Evolutionary conservation across 164 flowering plant species (phyloP), one percentile per base, ranked within the genome.

Genomic region (Umbilicus rupestris): DNA sequence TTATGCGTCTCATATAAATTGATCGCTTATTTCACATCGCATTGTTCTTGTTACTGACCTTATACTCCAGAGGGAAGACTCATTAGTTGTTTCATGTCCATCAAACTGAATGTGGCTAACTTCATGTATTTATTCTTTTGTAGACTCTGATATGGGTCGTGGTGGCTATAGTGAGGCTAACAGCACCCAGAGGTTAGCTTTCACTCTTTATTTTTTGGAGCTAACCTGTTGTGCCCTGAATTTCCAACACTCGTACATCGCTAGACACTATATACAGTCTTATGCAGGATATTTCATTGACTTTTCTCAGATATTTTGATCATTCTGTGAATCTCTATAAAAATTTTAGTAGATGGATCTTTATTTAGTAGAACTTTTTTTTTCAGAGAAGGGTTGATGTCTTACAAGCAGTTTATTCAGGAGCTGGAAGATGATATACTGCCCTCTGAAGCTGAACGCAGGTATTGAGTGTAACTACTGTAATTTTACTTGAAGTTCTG

Each of bases 401-500:
- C 97, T 30, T 95, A 95, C 74, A 95, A 95, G 79, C 99, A 90
- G 74, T 95, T 95, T 69, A 95, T 95, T 71, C 97, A 92, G 74
- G 97, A 95, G 82, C 90, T 95, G 78, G 99, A 95, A 82, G 99
- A 95, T 85, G 99, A 95, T 76, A 77, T 95, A 67, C 71, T 90
- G n/a, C 99, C 99, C 41, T 73, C 92, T 77, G 99, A 92, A 81
- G 99, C 97, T 49, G 99, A 95, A 70, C 90, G 92, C 75, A 90
- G 99, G 97, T 94, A 77, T 19, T 44, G 41, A 45, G 62, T 28
- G 47, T 28, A 19, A 45, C 66, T 42, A 9, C n/a, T 68, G 15
- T 52, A 31, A 2, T 26, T 52, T 52, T 26, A 20, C 0, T 52
- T 20, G 28, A 22, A 50, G 28, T 20, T 24, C 31, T 41, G 16